phyloP scores from a whole-genome alignment of 2,329 filamentous ascomycete species.

The Emergomyces orientalis region DNA sequence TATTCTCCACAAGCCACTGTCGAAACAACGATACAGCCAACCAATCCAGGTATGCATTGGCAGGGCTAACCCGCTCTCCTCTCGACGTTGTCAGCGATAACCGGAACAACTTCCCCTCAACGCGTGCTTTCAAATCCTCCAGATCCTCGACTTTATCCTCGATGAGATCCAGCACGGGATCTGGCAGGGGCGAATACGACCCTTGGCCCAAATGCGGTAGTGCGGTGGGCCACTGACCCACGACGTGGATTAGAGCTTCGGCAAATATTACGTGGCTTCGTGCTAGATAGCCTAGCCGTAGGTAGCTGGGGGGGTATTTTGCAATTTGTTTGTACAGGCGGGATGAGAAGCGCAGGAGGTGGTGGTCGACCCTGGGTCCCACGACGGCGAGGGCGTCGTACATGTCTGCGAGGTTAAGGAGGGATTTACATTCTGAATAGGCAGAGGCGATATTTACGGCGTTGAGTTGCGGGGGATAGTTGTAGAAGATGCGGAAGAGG shows the following conservation, averaged over 20 bases:
- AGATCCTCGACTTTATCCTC: constrained; percentile 93
- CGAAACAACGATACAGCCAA: constrained; percentile 77
- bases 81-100: constrained; percentile 66
- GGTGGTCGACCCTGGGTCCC: constrained; percentile 83
- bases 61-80: constrained; percentile 73
- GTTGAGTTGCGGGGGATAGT: constrained; percentile 74
- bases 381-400: constrained; percentile 86
- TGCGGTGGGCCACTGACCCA: constrained; percentile 83
- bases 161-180: constrained; percentile 73
- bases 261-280: constrained; percentile 75
- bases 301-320: constrained; percentile 87
- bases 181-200: constrained; percentile 51
- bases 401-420: constrained; percentile 82
- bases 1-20: constrained; percentile 89
- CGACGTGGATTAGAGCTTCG: constrained; percentile 84
- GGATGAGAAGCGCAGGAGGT: constrained; percentile 82
- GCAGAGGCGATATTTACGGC: constrained; percentile 81
- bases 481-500: constrained; percentile 92
- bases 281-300: constrained; percentile 79
- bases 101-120: constrained; percentile 75
- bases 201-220: constrained; percentile 61
- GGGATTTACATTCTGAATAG: constrained; percentile 86
- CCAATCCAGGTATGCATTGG: constrained; percentile 80
- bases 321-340: constrained; percentile 92
- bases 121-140: constrained; percentile 67